Evolutionary conservation across 2,329 filamentous ascomycete species (phyloP).

Genomic region (Colletotrichum plurivorum): DNA sequence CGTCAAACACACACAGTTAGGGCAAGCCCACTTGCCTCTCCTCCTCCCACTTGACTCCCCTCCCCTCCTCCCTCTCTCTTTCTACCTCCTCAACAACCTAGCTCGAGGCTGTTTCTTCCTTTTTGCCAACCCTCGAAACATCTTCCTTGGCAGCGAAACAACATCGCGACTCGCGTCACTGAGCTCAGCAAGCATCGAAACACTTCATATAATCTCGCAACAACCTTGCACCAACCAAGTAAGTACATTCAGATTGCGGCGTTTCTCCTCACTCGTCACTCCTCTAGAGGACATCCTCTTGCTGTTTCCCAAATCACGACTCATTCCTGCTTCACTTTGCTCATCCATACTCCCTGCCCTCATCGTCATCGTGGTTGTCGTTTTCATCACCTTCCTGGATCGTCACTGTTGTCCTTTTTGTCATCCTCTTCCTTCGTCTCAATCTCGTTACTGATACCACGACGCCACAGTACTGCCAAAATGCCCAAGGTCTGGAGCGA

Average conservation of each 20-base stretch:
- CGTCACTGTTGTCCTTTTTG: too few species aligned
- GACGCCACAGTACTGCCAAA: neutral
- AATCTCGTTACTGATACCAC: neutral
- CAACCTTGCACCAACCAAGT: neutral
- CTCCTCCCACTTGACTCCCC: neutral
- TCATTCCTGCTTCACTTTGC: too few species aligned
- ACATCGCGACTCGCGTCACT: neutral
- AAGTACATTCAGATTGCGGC: neutral
- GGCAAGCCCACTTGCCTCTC: constrained; percentile 1
- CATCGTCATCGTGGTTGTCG: too few species aligned
- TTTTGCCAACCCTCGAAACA: neutral
- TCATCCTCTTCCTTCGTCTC: neutral
- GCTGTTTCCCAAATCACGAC: neutral
- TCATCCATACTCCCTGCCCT: too few species aligned
- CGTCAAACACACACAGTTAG: neutral
- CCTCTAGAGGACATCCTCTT: neutral
- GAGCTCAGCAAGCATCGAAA: neutral
- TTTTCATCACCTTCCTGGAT: too few species aligned
- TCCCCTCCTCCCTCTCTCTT: neutral
- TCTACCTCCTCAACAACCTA: neutral
- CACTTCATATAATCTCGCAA: neutral
- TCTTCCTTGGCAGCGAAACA: neutral
- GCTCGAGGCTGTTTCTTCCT: constrained; percentile 4
- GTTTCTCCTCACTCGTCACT: neutral
- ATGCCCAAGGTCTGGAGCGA: constrained; percentile 1